Base-by-base conservation (phyloP, 345 rosid genomes). In the Citrus glauca region DNA sequence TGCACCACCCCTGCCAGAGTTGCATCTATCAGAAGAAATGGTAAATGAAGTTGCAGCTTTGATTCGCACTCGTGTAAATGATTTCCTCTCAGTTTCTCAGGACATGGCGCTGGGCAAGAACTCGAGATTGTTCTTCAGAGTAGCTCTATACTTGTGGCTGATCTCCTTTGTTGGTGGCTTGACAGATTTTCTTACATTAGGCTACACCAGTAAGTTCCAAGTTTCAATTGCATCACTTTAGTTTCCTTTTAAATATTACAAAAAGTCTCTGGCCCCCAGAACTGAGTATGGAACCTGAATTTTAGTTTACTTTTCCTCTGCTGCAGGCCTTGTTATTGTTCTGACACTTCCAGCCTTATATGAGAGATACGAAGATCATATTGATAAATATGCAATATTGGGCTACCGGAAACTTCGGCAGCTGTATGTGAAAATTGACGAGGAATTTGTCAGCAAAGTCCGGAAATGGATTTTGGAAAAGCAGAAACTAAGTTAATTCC, bases 71-170 rank as follows among this genome's bases (percentile, higher is more conserved):
- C 87, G 56, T 69, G 67, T 90, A 69, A 97, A 97, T 80, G 82
- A 79, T 20, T 80, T 93, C 27, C 91, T 97, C 7, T 88, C 91
- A 65, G 85, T 74, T 74, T 94, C 89, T 67, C 84, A 88, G 78
- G 91, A 93, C 81, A 85, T 97, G 79, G 95, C 97, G 30, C 72
- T 94, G 79, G 97, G 92, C 7, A 97, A 83, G 84, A 88, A 97
- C 84, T 79, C 96, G 28, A 79, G 82, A 84, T 66, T 90, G 81
- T 97, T 84, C 85, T 77, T 88, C 81, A 86, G 78, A 85, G 89
- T 87, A 35, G 94, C 93, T 37, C 68, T 83, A 28, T 88, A 60
- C 82, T 87, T 97, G 79, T 85, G 88, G 80, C 76, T 94, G 81
- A 85, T 90, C 69, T 86, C 91, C 9, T 5, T 97, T 19, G 70